Evolutionary conservation across 2,329 filamentous ascomycete species (phyloP), one percentile per base, ranked within the genome.

Genomic region (Madurella fahalii): DNA sequence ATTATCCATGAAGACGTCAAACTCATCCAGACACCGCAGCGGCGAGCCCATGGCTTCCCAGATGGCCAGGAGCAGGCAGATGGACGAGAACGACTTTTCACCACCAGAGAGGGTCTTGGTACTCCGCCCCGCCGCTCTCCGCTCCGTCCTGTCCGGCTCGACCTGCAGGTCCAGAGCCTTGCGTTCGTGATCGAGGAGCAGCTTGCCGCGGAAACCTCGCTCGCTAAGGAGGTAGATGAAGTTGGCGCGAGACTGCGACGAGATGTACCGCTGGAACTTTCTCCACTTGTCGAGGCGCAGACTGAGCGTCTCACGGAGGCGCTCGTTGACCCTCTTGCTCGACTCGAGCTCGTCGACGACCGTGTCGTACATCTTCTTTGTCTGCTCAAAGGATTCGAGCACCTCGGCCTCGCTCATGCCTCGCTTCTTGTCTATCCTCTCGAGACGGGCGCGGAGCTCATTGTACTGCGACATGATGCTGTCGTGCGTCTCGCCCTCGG

Each of bases 21-120:
- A 99, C 72, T 99, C 94, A 71, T 99, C 94, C 51, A 99, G 78
- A 67, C 94, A 99, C 52, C 94, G 84, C 57, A 99, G 87, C 0
- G 92, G 93, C 16, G 91, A 95, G 11, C 94, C 93, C 87, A 99
- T 99, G 31, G 94, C 93, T 68, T 99, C 94, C 94, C 94, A 99
- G 16, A 99, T 86, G 2, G 91, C 84, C 32, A 99, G 79, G 52
- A 99, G 76, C 63, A 99, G 81, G 72, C 94, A 99, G 56, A 97
- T 95, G 4, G 93, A 96, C 3, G 92, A 95, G 70, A 97, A 99
- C 0, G 93, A 97, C 70, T 99, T 99, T 69, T 99, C 94, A 31
- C 94, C 94, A 50, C 94, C 94, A 9, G 92, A 96, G 1, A 99
- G 77, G 0, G 93, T 97, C 72, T 90, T 95, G 20, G 94, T 93